A percentile compares a stretch with the other conserved stretches of the same genome.
Conservation (phyloP, 2,329 filamentous ascomycete genomes). For the Rutstroemia sydowiana region DNA sequence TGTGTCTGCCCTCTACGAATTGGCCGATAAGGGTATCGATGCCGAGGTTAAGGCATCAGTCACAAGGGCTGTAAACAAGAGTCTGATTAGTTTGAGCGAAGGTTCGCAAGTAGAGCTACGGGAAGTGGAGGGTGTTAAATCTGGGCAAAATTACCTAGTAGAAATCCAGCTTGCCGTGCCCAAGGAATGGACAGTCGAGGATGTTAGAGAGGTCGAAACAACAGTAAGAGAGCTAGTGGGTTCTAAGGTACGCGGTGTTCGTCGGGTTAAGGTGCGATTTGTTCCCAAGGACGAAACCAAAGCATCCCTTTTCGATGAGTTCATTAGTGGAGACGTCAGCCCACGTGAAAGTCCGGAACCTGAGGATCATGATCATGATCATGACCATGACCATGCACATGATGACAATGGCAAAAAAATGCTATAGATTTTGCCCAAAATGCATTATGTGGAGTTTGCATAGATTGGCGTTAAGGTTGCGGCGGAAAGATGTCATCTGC, state of each 20-base stretch:
- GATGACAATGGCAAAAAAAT: slow-evolving; percentile 27
- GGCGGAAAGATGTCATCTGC: background rate
- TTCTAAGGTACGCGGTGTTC: slow-evolving; percentile 71
- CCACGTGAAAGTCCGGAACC: slow-evolving; percentile 51
- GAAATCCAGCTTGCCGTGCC: slow-evolving; percentile 84
- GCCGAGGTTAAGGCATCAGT: slow-evolving; percentile 71
- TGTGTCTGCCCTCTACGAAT: slow-evolving; percentile 69
- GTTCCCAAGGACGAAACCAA: slow-evolving; percentile 56
- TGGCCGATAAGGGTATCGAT: slow-evolving; percentile 87
- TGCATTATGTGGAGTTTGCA: slow-evolving; percentile 12
- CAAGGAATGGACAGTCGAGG: slow-evolving; percentile 64
- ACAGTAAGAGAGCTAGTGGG: slow-evolving; percentile 66
- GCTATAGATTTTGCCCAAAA: slow-evolving; percentile 22
- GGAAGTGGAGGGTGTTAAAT: slow-evolving; percentile 84
- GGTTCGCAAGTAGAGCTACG: slow-evolving; percentile 60
- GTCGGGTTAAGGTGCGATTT: slow-evolving; percentile 78
- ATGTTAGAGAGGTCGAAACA: slow-evolving; percentile 64
- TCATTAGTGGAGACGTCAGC: slow-evolving; percentile 59
- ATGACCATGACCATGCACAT: slow-evolving; percentile 36
- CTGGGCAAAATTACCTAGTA: slow-evolving; percentile 91
- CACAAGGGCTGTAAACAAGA: slow-evolving; percentile 54
- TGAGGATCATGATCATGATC: slow-evolving; percentile 44
- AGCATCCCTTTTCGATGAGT: slow-evolving; percentile 67
- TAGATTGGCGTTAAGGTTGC: slow-evolving; percentile 10
- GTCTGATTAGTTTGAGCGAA: slow-evolving; percentile 46